Conservation (phyloP, 257 asterid genomes). For the Fraxinus cuspidata region DNA sequence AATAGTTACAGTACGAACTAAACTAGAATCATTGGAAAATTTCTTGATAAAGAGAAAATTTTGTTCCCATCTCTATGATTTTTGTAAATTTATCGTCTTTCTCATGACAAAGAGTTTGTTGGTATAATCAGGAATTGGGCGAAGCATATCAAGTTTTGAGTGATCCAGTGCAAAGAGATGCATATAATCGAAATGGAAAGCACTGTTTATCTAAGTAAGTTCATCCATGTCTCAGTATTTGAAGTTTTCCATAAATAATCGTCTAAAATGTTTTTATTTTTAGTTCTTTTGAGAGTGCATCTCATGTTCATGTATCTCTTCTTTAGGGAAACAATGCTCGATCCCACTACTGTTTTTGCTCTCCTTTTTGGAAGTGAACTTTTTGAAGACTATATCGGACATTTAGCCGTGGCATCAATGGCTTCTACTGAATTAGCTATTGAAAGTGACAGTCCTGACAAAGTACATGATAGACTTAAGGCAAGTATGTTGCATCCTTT, state of each 20-base stretch:
- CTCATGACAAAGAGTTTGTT: constrained; percentile 6
- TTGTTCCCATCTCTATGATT: neutral
- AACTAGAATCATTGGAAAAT: neutral
- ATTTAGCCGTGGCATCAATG: constrained; percentile 83
- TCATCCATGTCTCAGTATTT: neutral
- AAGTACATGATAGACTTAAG: constrained; percentile 69
- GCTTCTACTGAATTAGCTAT: constrained; percentile 66
- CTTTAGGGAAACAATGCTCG: constrained; percentile 80
- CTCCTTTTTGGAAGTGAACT: constrained; percentile 94
- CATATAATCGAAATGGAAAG: constrained; percentile 81
- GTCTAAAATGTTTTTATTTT: neutral
- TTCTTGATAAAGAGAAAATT: neutral
- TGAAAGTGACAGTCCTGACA: constrained; percentile 60
- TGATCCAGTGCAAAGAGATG: constrained; percentile 78
- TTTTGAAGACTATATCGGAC: constrained; percentile 86
- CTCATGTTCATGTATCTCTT: neutral
- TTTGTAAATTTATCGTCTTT: neutral
- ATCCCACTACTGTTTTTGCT: constrained; percentile 90
- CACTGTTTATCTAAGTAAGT: constrained; percentile 66
- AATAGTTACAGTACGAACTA: neutral
- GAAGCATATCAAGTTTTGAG: constrained; percentile 92
- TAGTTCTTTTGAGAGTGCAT: neutral
- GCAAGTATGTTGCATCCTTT: constrained; percentile 32
- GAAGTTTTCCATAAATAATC: neutral
- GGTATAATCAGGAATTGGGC: constrained; percentile 59